These are phyloP conservation scores for Sporisorium iseilematis-ciliati DNA, from an alignment of 1,284 basidiomycete species.

Conservation along the genomic window DNA sequence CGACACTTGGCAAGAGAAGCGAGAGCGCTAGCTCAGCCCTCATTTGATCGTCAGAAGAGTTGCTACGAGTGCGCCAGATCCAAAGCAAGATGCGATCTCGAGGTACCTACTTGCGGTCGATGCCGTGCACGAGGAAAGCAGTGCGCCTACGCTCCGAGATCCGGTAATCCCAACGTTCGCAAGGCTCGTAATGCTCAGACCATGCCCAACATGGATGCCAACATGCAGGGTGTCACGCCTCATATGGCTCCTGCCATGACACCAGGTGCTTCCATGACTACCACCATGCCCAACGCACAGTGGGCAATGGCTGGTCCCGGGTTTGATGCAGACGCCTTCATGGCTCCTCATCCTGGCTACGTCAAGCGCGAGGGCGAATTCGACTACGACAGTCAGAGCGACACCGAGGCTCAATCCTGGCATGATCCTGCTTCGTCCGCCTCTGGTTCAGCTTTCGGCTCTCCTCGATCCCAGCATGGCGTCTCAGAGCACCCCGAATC, in stretches of 20 bases:
- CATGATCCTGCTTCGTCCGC: conserved; percentile 38
- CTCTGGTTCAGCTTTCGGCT: conserved; percentile 33
- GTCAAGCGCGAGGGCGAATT: conserved; percentile 39
- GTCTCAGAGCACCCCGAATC: conserved; percentile 31
- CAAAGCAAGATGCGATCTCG: conserved; percentile 64
- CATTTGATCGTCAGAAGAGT: conserved; percentile 61
- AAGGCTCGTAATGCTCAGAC: conserved; percentile 38
- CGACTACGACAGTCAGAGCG: conserved; percentile 52
- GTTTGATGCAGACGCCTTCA: conserved; percentile 30
- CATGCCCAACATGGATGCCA: conserved; percentile 21
- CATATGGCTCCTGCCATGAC: conserved; percentile 18
- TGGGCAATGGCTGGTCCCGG: conserved; percentile 38
- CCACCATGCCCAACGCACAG: conserved; percentile 19
- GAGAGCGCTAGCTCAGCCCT: conserved; percentile 56
- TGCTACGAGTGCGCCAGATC: conserved; percentile 61
- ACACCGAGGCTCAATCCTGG: conserved; percentile 43
- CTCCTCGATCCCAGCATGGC: conserved; percentile 37
- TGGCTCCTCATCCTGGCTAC: conserved; percentile 32
- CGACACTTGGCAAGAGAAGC: conserved; percentile 59
- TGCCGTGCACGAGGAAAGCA: conserved; percentile 59
- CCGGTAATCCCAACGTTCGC: conserved; percentile 62
- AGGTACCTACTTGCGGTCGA: conserved; percentile 62
- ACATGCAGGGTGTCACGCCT: conserved; percentile 28
- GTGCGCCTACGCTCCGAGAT: conserved; percentile 60
- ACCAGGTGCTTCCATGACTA: conserved; percentile 14